Evolutionary conservation across 2,329 filamentous ascomycete genomes (phyloP).

Genomic region (Fusarium papillatum): DNA sequence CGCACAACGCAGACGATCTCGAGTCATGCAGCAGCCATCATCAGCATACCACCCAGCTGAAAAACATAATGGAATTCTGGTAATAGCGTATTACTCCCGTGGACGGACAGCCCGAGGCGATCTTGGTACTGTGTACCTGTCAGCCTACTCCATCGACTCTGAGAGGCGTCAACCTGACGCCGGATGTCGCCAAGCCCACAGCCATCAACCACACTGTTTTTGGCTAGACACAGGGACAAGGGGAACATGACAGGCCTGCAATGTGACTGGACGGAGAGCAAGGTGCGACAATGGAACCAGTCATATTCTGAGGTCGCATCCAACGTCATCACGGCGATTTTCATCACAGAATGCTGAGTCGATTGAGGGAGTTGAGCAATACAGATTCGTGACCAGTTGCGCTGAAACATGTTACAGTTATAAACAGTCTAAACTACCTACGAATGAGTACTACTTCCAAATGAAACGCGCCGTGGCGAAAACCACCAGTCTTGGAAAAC

Average conservation of each 20-base stretch:
- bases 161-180: neutral
- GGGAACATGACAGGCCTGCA: conserved; percentile 1
- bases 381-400: conserved; percentile 36
- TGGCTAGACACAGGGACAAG: conserved; percentile 19
- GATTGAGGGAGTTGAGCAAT: conserved; percentile 7
- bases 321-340: conserved; percentile 25
- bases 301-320: conserved; percentile 12
- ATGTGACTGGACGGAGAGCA: conserved; percentile 12
- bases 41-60: neutral
- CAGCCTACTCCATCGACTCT: neutral
- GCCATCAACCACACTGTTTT: conserved; percentile 15
- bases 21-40: neutral
- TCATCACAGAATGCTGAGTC: neutral
- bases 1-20: neutral
- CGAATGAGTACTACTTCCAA: conserved; percentile 45
- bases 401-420: conserved; percentile 40
- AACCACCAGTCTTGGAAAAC: conserved; percentile 41
- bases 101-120: neutral
- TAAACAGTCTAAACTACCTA: conserved; percentile 47
- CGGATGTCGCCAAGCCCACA: conserved; percentile 9
- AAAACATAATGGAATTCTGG: neutral
- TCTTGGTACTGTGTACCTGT: neutral
- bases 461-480: conserved; percentile 40
- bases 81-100: neutral
- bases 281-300: conserved; percentile 25